phyloP scores from a whole-genome alignment of 495 filamentous ascomycete genomes.

The Daldinia loculata region DNA sequence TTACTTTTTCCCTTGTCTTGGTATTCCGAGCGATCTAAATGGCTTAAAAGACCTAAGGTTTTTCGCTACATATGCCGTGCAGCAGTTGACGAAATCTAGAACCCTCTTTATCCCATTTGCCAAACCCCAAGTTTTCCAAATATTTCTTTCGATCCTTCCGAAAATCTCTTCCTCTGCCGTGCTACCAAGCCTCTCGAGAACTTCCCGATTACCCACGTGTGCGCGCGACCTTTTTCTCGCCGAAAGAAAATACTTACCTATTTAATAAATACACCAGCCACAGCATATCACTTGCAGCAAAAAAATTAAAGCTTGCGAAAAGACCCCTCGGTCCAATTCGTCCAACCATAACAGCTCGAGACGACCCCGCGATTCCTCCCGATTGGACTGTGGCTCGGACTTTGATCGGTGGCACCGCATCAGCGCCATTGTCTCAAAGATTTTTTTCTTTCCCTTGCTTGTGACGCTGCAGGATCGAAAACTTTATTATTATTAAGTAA shows the following conservation, averaged over 20 bases:
- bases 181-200: neutral
- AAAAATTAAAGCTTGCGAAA: slow-evolving; percentile 9
- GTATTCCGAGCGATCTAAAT: slow-evolving; percentile 16
- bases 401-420: slow-evolving; percentile 33
- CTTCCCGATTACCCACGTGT: slow-evolving; percentile 24
- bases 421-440: slow-evolving; percentile 23
- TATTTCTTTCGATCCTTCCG: neutral
- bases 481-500: slow-evolving; percentile 32
- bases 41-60: neutral
- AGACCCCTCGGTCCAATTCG: slow-evolving; percentile 5
- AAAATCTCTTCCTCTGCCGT: slow-evolving; percentile 5
- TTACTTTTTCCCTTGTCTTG: slow-evolving; percentile 22
- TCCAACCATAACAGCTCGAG: slow-evolving; percentile 31
- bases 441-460: slow-evolving; percentile 38
- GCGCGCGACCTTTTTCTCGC: neutral
- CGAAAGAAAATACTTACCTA: neutral
- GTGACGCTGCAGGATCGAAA: slow-evolving; percentile 35
- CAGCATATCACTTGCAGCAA: slow-evolving; percentile 7
- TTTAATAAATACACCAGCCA: slow-evolving; percentile 16
- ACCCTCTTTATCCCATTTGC: too few species aligned
- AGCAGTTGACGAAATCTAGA: slow-evolving; percentile 1
- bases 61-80: neutral
- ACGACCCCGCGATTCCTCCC: slow-evolving; percentile 42
- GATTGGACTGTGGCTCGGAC: slow-evolving; percentile 36
- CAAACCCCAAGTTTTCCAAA: too few species aligned